Percentiles rank a stretch among this genome's conserved stretches.
These are phyloP conservation scores for Artemisia tridentata DNA, from an alignment of 129 eudicot genomes.

Conservation along the genomic window DNA sequence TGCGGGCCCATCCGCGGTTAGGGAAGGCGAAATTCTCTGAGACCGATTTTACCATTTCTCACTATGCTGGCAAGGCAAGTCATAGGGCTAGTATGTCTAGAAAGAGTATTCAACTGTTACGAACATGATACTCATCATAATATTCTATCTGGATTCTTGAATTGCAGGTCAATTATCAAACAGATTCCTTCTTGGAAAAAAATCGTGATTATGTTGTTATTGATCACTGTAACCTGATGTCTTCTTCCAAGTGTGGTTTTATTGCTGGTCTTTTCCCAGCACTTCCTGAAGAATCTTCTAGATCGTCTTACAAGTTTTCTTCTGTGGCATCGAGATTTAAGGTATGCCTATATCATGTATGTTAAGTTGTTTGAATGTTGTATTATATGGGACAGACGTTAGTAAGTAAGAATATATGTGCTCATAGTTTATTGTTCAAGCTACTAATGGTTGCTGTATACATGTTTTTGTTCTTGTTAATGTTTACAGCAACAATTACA, in stretches of 20 bases:
- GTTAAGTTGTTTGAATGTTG: neutral
- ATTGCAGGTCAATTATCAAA: constrained; percentile 86
- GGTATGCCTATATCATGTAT: constrained; percentile 44
- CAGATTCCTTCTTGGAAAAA: constrained; percentile 81
- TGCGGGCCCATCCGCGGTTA: constrained; percentile 72
- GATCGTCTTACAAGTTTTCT: constrained; percentile 95
- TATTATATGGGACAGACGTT: no score
- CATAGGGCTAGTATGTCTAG: constrained; percentile 4
- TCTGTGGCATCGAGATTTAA: constrained; percentile 95
- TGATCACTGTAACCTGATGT: constrained; percentile 79
- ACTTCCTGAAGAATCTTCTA: constrained; percentile 77
- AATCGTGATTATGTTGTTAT: constrained; percentile 94
- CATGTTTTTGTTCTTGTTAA: constrained; percentile 17
- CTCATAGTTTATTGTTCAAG: neutral
- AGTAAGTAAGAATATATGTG: no score
- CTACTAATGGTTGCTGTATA: constrained; percentile 2
- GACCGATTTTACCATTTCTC: constrained; percentile 86
- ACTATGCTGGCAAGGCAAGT: constrained; percentile 97
- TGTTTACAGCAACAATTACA: constrained; percentile 91
- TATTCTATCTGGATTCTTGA: constrained; percentile 17
- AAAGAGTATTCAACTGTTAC: constrained; percentile 9
- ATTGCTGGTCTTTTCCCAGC: constrained; percentile 83
- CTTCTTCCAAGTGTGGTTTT: constrained; percentile 82
- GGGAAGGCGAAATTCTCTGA: constrained; percentile 86
- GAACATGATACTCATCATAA: constrained; percentile 6